A percentile compares a stretch with the other conserved stretches of the same genome.
Conservation (phyloP, 2,329 filamentous ascomycete genomes). For the Aspergillus flavus region DNA sequence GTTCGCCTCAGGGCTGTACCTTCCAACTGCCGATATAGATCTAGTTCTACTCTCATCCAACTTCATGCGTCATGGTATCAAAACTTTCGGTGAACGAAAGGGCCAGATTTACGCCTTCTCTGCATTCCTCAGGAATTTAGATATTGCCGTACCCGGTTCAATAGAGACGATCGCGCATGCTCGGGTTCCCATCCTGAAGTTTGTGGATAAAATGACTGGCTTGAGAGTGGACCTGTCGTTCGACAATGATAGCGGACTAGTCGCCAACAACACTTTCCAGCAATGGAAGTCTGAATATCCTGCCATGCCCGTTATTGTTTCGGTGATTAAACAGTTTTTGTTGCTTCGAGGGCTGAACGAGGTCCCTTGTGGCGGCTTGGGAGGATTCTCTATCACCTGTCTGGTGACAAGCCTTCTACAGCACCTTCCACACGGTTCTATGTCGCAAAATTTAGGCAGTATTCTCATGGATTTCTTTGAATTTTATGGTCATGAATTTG, state of each 20-base stretch:
- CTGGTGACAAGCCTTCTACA: constrained; percentile 88
- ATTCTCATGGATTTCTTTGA: constrained; percentile 86
- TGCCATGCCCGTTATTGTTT: constrained; percentile 81
- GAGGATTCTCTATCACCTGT: constrained; percentile 93
- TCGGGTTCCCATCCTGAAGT: constrained; percentile 91
- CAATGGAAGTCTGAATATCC: constrained; percentile 79
- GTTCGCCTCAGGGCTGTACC: constrained; percentile 79
- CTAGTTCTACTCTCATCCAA: constrained; percentile 72
- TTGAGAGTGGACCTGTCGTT: constrained; percentile 93
- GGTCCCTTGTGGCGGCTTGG: constrained; percentile 85
- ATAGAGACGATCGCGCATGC: constrained; percentile 73
- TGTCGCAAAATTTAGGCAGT: constrained; percentile 72
- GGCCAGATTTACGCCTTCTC: constrained; percentile 64
- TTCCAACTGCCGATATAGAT: constrained; percentile 89
- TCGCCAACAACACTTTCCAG: constrained; percentile 78
- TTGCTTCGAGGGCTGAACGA: constrained; percentile 89
- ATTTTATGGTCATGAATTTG: constrained; percentile 82
- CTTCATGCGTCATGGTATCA: constrained; percentile 58
- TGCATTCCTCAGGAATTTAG: constrained; percentile 58
- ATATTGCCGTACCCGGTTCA: constrained; percentile 60
- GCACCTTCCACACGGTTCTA: constrained; percentile 70
- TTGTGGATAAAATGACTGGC: constrained; percentile 73
- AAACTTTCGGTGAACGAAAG: constrained; percentile 54
- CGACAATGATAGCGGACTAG: constrained; percentile 81
- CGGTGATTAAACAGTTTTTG: constrained; percentile 89